Evolutionary conservation across 1,139 yeast genomes (phyloP).

Genomic region (Pichia inconspicua): DNA sequence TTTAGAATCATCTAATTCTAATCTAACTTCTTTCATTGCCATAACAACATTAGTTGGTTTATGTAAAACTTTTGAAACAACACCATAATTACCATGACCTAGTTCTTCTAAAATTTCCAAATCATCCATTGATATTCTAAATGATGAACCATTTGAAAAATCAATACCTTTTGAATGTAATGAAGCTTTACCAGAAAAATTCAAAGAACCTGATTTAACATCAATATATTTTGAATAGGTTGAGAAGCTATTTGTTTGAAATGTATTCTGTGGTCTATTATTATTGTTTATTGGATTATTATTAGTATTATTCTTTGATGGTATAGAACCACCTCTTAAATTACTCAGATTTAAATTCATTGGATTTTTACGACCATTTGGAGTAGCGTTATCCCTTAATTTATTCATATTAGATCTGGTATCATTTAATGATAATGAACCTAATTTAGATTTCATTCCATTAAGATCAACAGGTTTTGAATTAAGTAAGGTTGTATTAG

Average conservation of each 20-base stretch:
- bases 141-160: slow-evolving; percentile 80
- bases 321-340: slow-evolving; percentile 3
- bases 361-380: slow-evolving; percentile 13
- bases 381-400: slow-evolving; percentile 20
- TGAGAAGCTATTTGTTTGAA: slow-evolving; percentile 46
- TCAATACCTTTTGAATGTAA: slow-evolving; percentile 87
- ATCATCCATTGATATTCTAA: slow-evolving; percentile 80
- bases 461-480: background rate
- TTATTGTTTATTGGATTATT: background rate
- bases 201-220: slow-evolving; percentile 82
- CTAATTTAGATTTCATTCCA: slow-evolving; percentile 6
- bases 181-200: slow-evolving; percentile 90
- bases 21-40: slow-evolving; percentile 96
- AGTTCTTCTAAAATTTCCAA: slow-evolving; percentile 77
- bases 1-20: slow-evolving; percentile 85
- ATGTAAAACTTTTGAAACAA: slow-evolving; percentile 85
- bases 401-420: slow-evolving; percentile 12
- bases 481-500: background rate
- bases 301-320: background rate
- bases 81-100: slow-evolving; percentile 94
- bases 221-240: slow-evolving; percentile 83
- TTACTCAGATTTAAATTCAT: slow-evolving; percentile 7
- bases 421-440: slow-evolving; percentile 4
- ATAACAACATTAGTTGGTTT: slow-evolving; percentile 87
- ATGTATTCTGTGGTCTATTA: slow-evolving; percentile 31